These are phyloP conservation scores for Knoxdaviesia capensis DNA, from an alignment of 2,329 filamentous ascomycete genomes.

Conservation along the genomic window DNA sequence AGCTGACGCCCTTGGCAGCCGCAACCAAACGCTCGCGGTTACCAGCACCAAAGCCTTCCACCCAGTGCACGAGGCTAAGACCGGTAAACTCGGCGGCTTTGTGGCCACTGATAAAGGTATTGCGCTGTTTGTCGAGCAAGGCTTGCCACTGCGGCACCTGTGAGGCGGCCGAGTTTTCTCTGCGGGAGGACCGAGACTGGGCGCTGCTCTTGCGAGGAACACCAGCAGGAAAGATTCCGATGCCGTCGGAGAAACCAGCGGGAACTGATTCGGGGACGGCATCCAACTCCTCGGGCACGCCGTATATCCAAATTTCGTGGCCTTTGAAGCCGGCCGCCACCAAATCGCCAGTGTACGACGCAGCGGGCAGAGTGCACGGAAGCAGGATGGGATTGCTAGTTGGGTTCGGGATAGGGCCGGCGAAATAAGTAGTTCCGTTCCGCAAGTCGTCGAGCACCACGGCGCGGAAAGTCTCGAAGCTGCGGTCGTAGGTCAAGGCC, in stretches of 20 bases:
- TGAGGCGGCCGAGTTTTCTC: constrained; percentile 5
- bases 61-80: constrained; percentile 52
- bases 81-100: constrained; percentile 45
- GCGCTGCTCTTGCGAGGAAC: constrained; percentile 20
- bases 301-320: constrained; percentile 60
- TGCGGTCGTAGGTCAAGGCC: constrained; percentile 60
- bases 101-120: constrained; percentile 48
- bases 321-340: constrained; percentile 55
- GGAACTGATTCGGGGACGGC: constrained; percentile 25
- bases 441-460: constrained; percentile 55
- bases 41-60: constrained; percentile 28
- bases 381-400: constrained; percentile 34
- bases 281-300: constrained; percentile 53
- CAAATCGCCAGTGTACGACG: constrained; percentile 49
- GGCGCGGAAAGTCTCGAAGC: constrained; percentile 59
- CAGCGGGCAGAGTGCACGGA: constrained; percentile 49
- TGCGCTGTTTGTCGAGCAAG: constrained; percentile 46
- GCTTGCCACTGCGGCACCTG: constrained; percentile 48
- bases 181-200: constrained; percentile 16
- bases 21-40: constrained; percentile 42
- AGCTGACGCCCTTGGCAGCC: constrained; percentile 49
- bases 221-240: constrained; percentile 7
- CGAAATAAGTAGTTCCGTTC: constrained; percentile 63
- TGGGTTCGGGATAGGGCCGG: constrained; percentile 39
- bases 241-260: constrained; percentile 5